Base-by-base conservation (phyloP, 441 rosid species). In the Erodium moschatum region DNA sequence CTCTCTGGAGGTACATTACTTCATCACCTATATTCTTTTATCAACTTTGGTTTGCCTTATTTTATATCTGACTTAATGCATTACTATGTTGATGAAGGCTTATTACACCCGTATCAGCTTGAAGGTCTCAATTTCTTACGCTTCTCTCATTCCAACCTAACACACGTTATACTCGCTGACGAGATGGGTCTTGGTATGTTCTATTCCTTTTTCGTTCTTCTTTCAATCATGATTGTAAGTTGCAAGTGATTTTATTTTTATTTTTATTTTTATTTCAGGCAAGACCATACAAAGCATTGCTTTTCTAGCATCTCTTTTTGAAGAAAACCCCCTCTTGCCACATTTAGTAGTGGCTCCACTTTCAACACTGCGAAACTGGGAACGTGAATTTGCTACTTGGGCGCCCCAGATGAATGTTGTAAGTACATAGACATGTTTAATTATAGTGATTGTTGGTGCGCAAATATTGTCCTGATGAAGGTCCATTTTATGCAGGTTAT, bases 201-300 rank as follows among this genome's bases (percentile, higher is more conserved):
- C 38, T 70, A 62, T 21, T 50, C 9, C 19, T 4, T 29, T 29
- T 29, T 29, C n/a, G n/a, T 52, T n/a, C 21, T 11, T 42, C 58
- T 70, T 9, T 21, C 27, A 1, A 46, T 73, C 67, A 56, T 56
- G 27, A 64, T 72, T 67, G 31, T 54, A 44, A 68, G 69, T 68
- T 63, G 38, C 66, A 29, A 42, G 67, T 44, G 52, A 12, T 29
- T 69, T 67, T 54, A 60, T 1, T 67, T 76, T 73, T 73, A 68
- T 70, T 24, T 2, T 24, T 2, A 24, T 24, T 2, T 69, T 68
- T 73, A 67, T 74, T 72, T 69, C 81, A 95, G 99, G 99, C 52
- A 95, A 92, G 85, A 95, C 99, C 15, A 95, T 95, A 77, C 99
- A 95, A 77, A 95, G 99, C 76, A 95, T 90, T 83, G 97, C 99